Evolutionary conservation across 2,329 filamentous ascomycete species (phyloP).

Genomic region (Elsinoe fawcettii): DNA sequence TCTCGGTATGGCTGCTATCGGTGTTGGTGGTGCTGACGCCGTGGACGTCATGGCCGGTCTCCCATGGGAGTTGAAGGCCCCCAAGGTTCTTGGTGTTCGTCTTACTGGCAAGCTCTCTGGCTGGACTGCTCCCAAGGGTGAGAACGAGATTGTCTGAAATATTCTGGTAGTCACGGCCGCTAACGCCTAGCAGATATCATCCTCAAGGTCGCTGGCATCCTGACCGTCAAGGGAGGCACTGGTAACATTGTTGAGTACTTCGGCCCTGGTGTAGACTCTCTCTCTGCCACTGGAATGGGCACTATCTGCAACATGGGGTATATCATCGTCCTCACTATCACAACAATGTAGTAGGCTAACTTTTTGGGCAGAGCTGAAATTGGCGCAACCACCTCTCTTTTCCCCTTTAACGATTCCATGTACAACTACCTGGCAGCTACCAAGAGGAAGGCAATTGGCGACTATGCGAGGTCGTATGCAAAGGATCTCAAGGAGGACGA

Average conservation of each 20-base stretch:
- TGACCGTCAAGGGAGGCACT: conserved; percentile 97
- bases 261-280: conserved; percentile 62
- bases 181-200: conserved; percentile 64
- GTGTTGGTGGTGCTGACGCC: conserved; percentile 92
- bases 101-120: conserved; percentile 75
- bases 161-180: neutral
- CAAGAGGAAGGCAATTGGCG: conserved; percentile 82
- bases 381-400: conserved; percentile 83
- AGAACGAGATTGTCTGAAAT: conserved; percentile 21
- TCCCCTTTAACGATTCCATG: conserved; percentile 98
- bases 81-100: conserved; percentile 78
- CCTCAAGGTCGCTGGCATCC: conserved; percentile 89
- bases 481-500: conserved; percentile 80
- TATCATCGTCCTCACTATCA: conserved; percentile 29
- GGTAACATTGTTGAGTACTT: conserved; percentile 79
- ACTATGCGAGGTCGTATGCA: conserved; percentile 78
- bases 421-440: conserved; percentile 90
- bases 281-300: conserved; percentile 80
- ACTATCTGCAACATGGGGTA: conserved; percentile 56
- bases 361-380: conserved; percentile 50
- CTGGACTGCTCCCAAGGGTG: conserved; percentile 91
- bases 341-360: conserved; percentile 5
- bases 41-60: conserved; percentile 94
- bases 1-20: conserved; percentile 86
- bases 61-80: conserved; percentile 95